Conservation (phyloP, 2,329 filamentous ascomycete species). For the Colletotrichum zoysiae region DNA sequence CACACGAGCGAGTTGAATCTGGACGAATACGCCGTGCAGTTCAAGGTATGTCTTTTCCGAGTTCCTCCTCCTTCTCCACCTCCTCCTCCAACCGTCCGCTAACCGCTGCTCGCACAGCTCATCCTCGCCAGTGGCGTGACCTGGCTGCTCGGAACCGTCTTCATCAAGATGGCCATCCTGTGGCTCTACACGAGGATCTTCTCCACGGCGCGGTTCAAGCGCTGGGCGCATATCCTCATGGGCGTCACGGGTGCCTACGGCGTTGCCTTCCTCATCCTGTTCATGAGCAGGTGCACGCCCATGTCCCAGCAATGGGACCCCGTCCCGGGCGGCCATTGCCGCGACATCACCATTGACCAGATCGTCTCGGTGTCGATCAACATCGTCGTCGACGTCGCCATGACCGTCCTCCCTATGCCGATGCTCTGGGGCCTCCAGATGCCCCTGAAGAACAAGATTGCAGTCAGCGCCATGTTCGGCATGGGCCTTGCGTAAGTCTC, state of each 20-base stretch:
- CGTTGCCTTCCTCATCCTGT: constrained; percentile 48
- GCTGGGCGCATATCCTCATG: constrained; percentile 46
- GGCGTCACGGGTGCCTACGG: constrained; percentile 45
- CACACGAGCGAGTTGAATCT: constrained; percentile 39
- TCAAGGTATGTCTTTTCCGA: constrained; percentile 20
- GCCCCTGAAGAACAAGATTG: constrained; percentile 52
- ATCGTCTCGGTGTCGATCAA: constrained; percentile 46
- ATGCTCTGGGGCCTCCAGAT: constrained; percentile 59
- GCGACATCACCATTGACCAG: constrained; percentile 46
- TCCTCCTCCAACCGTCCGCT: not conserved
- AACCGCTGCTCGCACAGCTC: constrained; percentile 30
- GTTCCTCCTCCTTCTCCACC: accelerated
- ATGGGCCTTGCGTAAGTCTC: constrained; percentile 49
- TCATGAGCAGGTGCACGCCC: constrained; percentile 50
- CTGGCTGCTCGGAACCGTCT: constrained; percentile 47
- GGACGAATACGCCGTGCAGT: constrained; percentile 27
- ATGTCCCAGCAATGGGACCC: constrained; percentile 50
- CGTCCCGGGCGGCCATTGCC: constrained; percentile 52
- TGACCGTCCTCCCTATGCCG: constrained; percentile 56
- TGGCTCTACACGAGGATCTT: constrained; percentile 50
- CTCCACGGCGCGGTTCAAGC: constrained; percentile 46
- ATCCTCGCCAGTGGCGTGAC: constrained; percentile 47
- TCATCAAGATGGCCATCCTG: constrained; percentile 50
- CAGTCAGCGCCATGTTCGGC: constrained; percentile 49
- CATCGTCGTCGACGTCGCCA: constrained; percentile 49